Percentiles rank a stretch among this genome's conserved stretches.
phyloP scores from a whole-genome alignment of 345 rosid species.

The Camelina sativa region DNA sequence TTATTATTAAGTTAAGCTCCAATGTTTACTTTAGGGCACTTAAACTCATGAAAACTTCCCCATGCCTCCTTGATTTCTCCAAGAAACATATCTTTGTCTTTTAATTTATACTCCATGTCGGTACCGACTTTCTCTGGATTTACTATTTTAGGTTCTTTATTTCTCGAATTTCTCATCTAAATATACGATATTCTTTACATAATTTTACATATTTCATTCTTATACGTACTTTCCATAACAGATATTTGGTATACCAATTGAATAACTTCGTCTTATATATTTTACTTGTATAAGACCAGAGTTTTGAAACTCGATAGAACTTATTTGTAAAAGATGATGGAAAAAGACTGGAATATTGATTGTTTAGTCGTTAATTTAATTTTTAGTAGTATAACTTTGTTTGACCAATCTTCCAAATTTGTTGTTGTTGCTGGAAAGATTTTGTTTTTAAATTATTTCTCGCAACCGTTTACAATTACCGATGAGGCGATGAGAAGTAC shows the following conservation, averaged over 20 bases:
- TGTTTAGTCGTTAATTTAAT: background rate
- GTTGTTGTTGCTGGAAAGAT: background rate
- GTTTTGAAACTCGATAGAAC: too few species aligned
- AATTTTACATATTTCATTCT: background rate
- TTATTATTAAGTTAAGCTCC: constrained; percentile 21
- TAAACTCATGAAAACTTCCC: constrained; percentile 40
- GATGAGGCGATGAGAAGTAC: constrained; percentile 35
- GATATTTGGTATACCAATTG: background rate
- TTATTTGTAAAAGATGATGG: background rate
- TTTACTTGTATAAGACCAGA: too few species aligned
- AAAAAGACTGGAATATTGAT: background rate
- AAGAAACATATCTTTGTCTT: constrained; percentile 26
- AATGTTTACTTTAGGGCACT: constrained; percentile 44
- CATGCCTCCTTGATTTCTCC: constrained; percentile 38
- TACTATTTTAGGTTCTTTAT: constrained; percentile 13
- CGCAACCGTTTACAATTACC: constrained; percentile 27
- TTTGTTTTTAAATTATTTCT: background rate
- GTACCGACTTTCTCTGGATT: constrained; percentile 38
- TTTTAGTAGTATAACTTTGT: background rate
- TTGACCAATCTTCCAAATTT: constrained; percentile 29
- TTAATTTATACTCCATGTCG: constrained; percentile 30
- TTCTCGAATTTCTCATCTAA: background rate
- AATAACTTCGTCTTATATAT: background rate
- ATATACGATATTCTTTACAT: background rate
- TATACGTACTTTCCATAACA: background rate